phyloP scores from a whole-genome alignment of 73 alveolate species.

The Paramecium sexaurelia region DNA sequence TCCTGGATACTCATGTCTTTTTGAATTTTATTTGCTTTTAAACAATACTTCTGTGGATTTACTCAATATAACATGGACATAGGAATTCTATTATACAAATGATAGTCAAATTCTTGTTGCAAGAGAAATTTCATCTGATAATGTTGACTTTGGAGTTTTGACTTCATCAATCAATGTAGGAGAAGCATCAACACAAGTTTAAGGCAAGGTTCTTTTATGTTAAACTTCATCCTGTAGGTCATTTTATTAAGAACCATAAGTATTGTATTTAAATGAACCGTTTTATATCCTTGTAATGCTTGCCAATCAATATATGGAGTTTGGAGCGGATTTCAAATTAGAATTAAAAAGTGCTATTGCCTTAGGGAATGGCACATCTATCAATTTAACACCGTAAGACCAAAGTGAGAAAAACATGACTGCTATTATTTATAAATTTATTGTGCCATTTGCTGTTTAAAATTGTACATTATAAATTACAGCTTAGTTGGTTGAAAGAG shows the following conservation, averaged over 20 bases:
- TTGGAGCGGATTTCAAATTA: neutral
- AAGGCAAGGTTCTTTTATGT: neutral
- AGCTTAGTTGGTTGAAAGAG: constrained; percentile 20
- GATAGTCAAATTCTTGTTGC: neutral
- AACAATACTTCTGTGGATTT: neutral
- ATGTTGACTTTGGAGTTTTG: neutral
- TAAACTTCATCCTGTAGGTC: neutral
- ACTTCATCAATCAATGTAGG: neutral
- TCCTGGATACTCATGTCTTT: constrained; percentile 16
- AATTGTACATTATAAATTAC: neutral
- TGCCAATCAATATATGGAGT: neutral
- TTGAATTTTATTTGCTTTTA: neutral
- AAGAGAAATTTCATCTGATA: neutral
- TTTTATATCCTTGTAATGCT: neutral
- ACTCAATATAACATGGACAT: neutral
- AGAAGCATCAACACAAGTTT: neutral
- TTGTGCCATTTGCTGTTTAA: neutral
- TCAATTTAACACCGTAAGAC: neutral
- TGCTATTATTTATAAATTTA: neutral
- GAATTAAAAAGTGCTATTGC: neutral
- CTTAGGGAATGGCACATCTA: neutral
- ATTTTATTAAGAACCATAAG: neutral
- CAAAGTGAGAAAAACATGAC: constrained; percentile 2
- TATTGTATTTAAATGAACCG: neutral
- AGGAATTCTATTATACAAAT: neutral